Evolutionary conservation across 208 protist genomes (phyloP).

Genomic region (Acanthamoeba culbertsoni): DNA sequence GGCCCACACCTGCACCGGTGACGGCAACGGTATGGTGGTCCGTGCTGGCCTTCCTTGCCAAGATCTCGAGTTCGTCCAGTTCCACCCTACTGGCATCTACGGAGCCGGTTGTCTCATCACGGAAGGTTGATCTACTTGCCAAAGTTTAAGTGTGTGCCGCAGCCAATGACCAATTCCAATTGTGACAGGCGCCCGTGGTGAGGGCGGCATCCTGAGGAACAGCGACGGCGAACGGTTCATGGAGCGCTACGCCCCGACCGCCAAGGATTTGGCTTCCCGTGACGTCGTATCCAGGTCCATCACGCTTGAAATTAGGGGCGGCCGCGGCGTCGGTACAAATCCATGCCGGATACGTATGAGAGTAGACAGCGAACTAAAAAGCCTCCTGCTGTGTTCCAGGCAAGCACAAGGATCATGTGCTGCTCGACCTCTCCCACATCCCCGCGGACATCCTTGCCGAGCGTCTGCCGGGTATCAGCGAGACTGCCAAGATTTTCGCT

Average conservation of each 20-base stretch:
- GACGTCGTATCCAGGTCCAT: conserved; percentile 99
- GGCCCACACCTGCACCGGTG: conserved; percentile 98
- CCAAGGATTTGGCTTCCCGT: conserved; percentile 98
- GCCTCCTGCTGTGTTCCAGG: conserved; percentile 56
- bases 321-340: conserved; percentile 83
- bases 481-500: conserved; percentile 98
- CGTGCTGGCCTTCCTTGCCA: conserved; percentile 96
- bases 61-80: conserved; percentile 99
- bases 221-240: conserved; percentile 98
- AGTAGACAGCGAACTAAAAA: no score
- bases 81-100: conserved; percentile 99
- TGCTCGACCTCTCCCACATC: conserved; percentile 75
- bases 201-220: conserved; percentile 98
- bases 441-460: conserved; percentile 90
- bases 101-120: conserved; percentile 99
- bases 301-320: conserved; percentile 97
- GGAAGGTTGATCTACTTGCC: no score
- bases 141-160: no score
- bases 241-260: conserved; percentile 97
- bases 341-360: no score
- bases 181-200: conserved; percentile 77
- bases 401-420: conserved; percentile 75
- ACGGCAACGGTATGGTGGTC: conserved; percentile 97
- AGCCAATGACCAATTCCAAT: not conserved
- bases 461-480: conserved; percentile 98